phyloP scores from a whole-genome alignment of 768 basidiomycete genomes.

The Suillus subalutaceus region DNA sequence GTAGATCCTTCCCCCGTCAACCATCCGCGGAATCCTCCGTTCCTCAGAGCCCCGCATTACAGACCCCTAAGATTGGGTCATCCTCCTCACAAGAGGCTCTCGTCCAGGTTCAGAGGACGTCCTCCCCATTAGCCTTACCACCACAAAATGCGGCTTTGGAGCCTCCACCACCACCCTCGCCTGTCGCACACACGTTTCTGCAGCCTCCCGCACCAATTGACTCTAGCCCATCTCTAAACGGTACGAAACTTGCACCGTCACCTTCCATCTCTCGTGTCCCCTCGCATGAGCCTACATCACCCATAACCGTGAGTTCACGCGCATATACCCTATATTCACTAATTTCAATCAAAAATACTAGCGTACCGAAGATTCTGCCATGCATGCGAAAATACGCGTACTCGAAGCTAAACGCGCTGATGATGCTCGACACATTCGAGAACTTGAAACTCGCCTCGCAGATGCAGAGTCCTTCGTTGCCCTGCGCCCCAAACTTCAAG shows the following conservation, averaged over 20 bases:
- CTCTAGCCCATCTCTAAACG: slow-evolving; percentile 20
- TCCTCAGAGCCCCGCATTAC: slow-evolving; percentile 32
- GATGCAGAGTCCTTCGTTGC: slow-evolving; percentile 86
- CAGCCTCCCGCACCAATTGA: slow-evolving; percentile 21
- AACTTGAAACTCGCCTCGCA: slow-evolving; percentile 80
- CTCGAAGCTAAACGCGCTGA: slow-evolving; percentile 87
- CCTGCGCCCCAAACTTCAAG: slow-evolving; percentile 87
- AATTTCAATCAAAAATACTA: slow-evolving; percentile 19
- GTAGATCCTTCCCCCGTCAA: slow-evolving; percentile 51
- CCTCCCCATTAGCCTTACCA: slow-evolving; percentile 43
- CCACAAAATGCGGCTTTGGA: slow-evolving; percentile 35
- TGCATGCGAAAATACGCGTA: slow-evolving; percentile 80
- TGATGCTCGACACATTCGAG: slow-evolving; percentile 80
- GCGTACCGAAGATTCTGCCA: slow-evolving; percentile 39
- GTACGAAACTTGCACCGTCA: slow-evolving; percentile 2
- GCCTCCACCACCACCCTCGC: slow-evolving; percentile 23
- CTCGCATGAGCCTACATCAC: slow-evolving; percentile 26
- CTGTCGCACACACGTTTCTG: slow-evolving; percentile 13
- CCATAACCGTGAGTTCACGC: slow-evolving; percentile 24
- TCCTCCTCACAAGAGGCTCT: slow-evolving; percentile 29
- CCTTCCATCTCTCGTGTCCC: slow-evolving; percentile 6
- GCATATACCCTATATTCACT: neutral
- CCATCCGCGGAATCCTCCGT: slow-evolving; percentile 41
- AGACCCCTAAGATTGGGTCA: slow-evolving; percentile 33
- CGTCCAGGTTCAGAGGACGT: slow-evolving; percentile 32